Evolutionary conservation across 192 early-diverging fungal genomes (phyloP), one percentile per base, ranked within the genome.

Genomic region (Backusella tarrabulga): DNA sequence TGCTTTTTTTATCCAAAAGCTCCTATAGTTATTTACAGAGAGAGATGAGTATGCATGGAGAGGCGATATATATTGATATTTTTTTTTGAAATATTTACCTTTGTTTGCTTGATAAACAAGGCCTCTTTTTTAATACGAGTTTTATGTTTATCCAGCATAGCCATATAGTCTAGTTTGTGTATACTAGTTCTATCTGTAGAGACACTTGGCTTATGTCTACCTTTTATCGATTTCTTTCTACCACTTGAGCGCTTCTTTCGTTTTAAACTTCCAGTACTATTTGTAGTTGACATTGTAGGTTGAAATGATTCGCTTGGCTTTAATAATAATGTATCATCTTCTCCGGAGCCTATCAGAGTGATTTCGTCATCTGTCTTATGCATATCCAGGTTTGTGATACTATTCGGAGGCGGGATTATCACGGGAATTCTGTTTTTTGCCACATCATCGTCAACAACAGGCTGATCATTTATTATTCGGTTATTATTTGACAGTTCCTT

Each of bases 61-160:
- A 12, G 12, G 17, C n/a, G 1, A 26, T 21, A 56, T 23, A 50
- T 17, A 15, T 50, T 52, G 52, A 7, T 52, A 52, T 52, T 6
- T 19, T 17, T 52, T 4, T 19, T n/a, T 29, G 8, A 0, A 29
- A 44, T 26, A 4, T 60, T 60, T 60, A 60, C 56, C 36, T 69
- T 69, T 36, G 36, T 38, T 69, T 69, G 68, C 21, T 69, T 69
- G 35, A 69, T 69, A 69, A 69, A 69, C 5, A 38, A 21, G 35
- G 68, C 21, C 40, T 69, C 68, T 36, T 69, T 70, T 70, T 38
- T 70, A 21, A 70, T 70, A 21, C 68, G 68, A 12, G 8, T 19
- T 70, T 70, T 70, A 26, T 70, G 68, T 21, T 70, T 70, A 38
- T 70, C 68, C 21, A 70, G 36, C 17, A 38, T 41, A 70, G 56